Base-by-base conservation (phyloP, 768 basidiomycete genomes). In the Myochromella boudieri region DNA sequence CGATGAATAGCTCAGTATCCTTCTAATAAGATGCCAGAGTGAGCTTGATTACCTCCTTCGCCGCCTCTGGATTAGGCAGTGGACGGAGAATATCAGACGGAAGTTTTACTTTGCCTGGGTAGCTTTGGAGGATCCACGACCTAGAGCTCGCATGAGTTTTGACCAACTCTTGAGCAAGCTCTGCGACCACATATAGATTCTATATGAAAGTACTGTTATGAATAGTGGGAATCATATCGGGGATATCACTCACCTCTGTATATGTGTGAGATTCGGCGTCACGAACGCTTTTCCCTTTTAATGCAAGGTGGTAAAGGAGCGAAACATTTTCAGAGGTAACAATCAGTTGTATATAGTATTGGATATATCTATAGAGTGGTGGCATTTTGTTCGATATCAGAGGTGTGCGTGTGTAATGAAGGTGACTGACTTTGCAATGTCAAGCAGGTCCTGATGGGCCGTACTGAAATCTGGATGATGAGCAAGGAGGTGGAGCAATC, bases 391-490 rank as follows among this genome's bases (percentile, higher is more conserved):
- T 53, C 36, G 26, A 41, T 38, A 12, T n/a, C n/a, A n/a, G n/a
- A n/a, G n/a, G n/a, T n/a, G n/a, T n/a, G n/a, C n/a, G n/a, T n/a
- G n/a, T n/a, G n/a, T n/a, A 38, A 20, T 2, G 6, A 29, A 22
- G 4, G 15, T 20, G 6, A 60, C 85, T 37, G 54, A 97, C 93
- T 86, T 91, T 18, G 87, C 83, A 56, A 93, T 85, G 57, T 89
- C 85, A 26, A 80, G 71, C 28, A 95, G 63, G 32, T 84, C 84
- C 26, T 89, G 87, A 28, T 80, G 76, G 2, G 76, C 73, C 34
- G 72, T 75, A 15, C 74, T 76, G 57, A 93, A 95, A 65, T 99
- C 97, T 3, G 95, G 95, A 62, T 99, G 97, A 60, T 97, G 95
- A 0, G 94, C 91, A 4, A 98, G 74, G 0, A 94, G 66, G 59